Base-by-base conservation (phyloP, 2,329 filamentous ascomycete species). In the Lomentospora prolificans region DNA sequence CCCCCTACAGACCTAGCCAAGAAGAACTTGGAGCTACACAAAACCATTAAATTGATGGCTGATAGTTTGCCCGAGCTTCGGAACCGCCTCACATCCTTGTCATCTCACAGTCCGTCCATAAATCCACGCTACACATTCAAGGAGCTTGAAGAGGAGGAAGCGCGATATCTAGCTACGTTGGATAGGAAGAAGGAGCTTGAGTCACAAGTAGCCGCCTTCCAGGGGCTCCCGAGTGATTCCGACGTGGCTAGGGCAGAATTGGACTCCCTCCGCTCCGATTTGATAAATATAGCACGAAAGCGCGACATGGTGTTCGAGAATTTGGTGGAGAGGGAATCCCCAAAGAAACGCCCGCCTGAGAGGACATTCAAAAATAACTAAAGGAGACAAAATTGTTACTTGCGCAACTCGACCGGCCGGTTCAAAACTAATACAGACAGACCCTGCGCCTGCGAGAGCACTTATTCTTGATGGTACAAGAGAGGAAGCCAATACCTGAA, bases 241-340 rank as follows among this genome's bases (percentile, higher is more conserved):
- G 78, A 84, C 51, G 76, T 80, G 50, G 90, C 90, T 33, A 79
- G 85, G 61, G 70, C 75, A n/a, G 84, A 89, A 65, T 75, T 96
- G 27, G 86, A 87, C 60, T 73, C 76, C 28, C 70, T 90, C 46
- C 80, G 87, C 58, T 71, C 73, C 2, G 82, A 90, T 63, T 72
- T 95, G 50, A 75, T 78, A 39, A 70, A 72, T 8, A 70, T 89
- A 53, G 84, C 78, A 27, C 75, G 75, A 60, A 76, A 77, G 61
- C 79, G 90, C 55, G 89, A 96, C 66, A 76, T 72, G 28, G 75
- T 89, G 55, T 95, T 95, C 65, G 89, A 92, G 65, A 79, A 77
- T 2, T 66, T 94, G 50, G 82, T 89, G 2, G 81, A 84, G 62
- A 73, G 76, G 41, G 79, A 82, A 46, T 59, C 57, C 8, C 59